phyloP scores from a whole-genome alignment of 306 rosid species.

The Sicyos edulis region DNA sequence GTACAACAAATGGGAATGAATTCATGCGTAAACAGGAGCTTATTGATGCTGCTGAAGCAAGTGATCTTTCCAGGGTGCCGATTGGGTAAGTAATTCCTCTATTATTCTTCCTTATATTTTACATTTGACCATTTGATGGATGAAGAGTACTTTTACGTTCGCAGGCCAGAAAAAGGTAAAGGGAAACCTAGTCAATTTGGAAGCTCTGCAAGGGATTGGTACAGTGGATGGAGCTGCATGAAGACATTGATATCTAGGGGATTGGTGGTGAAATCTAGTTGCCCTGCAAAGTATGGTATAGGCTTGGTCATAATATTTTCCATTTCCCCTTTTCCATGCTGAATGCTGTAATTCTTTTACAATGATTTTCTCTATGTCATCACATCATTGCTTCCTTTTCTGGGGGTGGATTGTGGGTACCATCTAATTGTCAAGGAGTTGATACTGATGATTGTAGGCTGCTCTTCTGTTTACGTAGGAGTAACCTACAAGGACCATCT shows the following conservation, averaged over 20 bases:
- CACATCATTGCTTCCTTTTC: not conserved
- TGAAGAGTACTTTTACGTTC: conserved; percentile 20
- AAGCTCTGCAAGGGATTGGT: conserved; percentile 71
- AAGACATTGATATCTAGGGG: conserved; percentile 70
- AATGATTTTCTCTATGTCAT: conserved; percentile 12
- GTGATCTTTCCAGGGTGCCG: conserved; percentile 77
- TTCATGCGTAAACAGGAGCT: conserved; percentile 88
- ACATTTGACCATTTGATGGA: conserved; percentile 15
- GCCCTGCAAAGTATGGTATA: conserved; percentile 77
- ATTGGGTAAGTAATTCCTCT: conserved; percentile 49
- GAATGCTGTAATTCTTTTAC: not conserved
- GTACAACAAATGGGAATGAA: conserved; percentile 64
- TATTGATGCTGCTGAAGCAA: conserved; percentile 88
- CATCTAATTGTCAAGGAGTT: not conserved
- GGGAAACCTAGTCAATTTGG: conserved; percentile 60
- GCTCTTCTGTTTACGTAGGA: not conserved
- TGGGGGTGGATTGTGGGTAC: not conserved
- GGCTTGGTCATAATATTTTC: conserved; percentile 2
- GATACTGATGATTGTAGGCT: not conserved
- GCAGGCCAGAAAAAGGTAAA: conserved; percentile 81
- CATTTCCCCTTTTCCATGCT: not conserved
- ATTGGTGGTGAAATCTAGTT: conserved; percentile 73
- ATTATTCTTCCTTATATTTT: conserved; percentile 6
- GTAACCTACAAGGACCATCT: not conserved
- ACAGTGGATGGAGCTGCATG: conserved; percentile 93